Evolutionary conservation across 257 asterid genomes (phyloP).

Genomic region (Fraxinus pennsylvanica): DNA sequence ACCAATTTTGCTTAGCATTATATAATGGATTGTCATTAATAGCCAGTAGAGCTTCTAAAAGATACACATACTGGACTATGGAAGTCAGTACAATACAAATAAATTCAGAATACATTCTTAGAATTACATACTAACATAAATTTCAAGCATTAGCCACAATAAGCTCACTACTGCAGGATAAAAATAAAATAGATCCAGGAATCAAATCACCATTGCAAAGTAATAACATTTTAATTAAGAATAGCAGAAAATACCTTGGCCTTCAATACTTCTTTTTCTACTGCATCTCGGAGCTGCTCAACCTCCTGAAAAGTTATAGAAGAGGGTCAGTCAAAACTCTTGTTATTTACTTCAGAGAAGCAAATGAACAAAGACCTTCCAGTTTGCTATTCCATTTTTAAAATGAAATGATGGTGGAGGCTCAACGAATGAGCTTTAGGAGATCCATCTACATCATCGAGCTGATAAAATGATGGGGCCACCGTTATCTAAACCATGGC

Average conservation of each 20-base stretch:
- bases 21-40: background rate
- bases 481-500: background rate
- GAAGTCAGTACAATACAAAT: background rate
- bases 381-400: slow-evolving; percentile 16
- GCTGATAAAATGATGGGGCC: slow-evolving; percentile 1
- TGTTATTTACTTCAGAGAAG: background rate
- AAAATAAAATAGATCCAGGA: slow-evolving; percentile 14
- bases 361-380: slow-evolving; percentile 11
- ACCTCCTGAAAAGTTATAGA: slow-evolving; percentile 62
- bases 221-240: slow-evolving; percentile 19
- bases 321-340: slow-evolving; percentile 18
- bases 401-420: slow-evolving; percentile 1
- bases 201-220: slow-evolving; percentile 10
- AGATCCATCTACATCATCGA: slow-evolving; percentile 2
- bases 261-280: slow-evolving; percentile 67
- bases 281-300: slow-evolving; percentile 66
- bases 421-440: slow-evolving; percentile 9
- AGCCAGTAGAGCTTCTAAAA: background rate
- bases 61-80: background rate
- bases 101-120: background rate
- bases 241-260: slow-evolving; percentile 61
- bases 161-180: slow-evolving; percentile 7
- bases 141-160: slow-evolving; percentile 12
- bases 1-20: background rate
- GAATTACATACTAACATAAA: background rate